Evolutionary conservation across 2,329 filamentous ascomycete genomes (phyloP).

Genomic region (Penicillium fuscoglaucum): DNA sequence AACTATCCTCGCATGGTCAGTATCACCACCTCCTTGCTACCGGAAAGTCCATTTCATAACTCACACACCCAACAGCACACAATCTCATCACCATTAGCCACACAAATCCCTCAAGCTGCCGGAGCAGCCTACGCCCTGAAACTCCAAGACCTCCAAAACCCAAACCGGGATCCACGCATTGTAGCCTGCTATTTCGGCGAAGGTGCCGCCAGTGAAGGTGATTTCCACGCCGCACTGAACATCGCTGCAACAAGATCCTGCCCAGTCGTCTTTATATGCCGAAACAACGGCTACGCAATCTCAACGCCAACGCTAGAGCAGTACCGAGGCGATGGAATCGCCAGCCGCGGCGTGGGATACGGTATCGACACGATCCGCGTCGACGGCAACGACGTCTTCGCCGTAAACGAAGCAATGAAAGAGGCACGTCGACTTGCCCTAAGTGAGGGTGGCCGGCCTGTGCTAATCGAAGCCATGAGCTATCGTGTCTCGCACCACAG

Average conservation of each 20-base stretch:
- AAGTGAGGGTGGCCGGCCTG: conserved; percentile 73
- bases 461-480: conserved; percentile 93
- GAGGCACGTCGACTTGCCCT: conserved; percentile 77
- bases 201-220: conserved; percentile 84
- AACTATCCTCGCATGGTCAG: conserved; percentile 77
- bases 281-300: conserved; percentile 92
- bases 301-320: conserved; percentile 87
- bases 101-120: conserved; percentile 83
- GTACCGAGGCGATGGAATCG: conserved; percentile 88
- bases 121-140: conserved; percentile 88
- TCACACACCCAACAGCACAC: conserved; percentile 69
- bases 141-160: conserved; percentile 72
- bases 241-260: conserved; percentile 87
- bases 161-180: conserved; percentile 65
- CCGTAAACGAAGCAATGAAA: conserved; percentile 76
- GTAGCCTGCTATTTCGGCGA: conserved; percentile 88
- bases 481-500: conserved; percentile 98
- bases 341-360: conserved; percentile 81
- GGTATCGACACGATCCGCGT: conserved; percentile 92
- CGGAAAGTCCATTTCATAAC: no score
- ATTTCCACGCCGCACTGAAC: conserved; percentile 89
- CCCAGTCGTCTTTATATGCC: conserved; percentile 84
- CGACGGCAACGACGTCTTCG: conserved; percentile 93
- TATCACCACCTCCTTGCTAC: conserved; percentile 14
- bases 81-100: conserved; percentile 81